phyloP scores from a whole-genome alignment of 2,329 filamentous ascomycete genomes.

The Trichoderma koningii region DNA sequence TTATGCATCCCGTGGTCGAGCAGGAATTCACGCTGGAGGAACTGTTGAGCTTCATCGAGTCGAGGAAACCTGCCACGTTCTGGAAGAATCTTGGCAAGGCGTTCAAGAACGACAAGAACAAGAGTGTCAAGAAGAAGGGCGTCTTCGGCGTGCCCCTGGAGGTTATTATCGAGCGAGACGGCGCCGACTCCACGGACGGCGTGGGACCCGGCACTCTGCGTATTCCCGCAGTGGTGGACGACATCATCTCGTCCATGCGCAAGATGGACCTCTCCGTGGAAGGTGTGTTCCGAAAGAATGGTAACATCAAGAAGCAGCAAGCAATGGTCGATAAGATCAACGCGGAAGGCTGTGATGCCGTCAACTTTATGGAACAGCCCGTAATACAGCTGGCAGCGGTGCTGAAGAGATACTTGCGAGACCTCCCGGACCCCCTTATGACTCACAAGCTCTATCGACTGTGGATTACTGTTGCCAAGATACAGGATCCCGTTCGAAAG shows the following conservation, averaged over 20 bases:
- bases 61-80: conserved; percentile 83
- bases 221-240: conserved; percentile 92
- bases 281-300: conserved; percentile 98
- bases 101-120: conserved; percentile 82
- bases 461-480: conserved; percentile 88
- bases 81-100: conserved; percentile 99
- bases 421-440: conserved; percentile 90
- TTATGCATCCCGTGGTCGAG: conserved; percentile 90
- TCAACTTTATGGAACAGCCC: conserved; percentile 84
- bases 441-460: conserved; percentile 92
- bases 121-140: conserved; percentile 84
- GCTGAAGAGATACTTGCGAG: conserved; percentile 90
- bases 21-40: conserved; percentile 93
- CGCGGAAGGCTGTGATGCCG: conserved; percentile 76
- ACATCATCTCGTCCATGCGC: conserved; percentile 90
- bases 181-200: conserved; percentile 95
- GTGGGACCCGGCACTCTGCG: conserved; percentile 88
- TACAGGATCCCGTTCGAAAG: conserved; percentile 77
- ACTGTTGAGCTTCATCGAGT: conserved; percentile 87
- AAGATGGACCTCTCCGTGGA: conserved; percentile 99
- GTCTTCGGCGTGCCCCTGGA: conserved; percentile 91
- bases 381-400: conserved; percentile 93
- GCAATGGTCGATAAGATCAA: conserved; percentile 87
- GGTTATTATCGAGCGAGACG: conserved; percentile 85
- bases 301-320: conserved; percentile 91